phyloP scores from a whole-genome alignment of 192 early-diverging fungal species.

The Piromyces sp. region DNA sequence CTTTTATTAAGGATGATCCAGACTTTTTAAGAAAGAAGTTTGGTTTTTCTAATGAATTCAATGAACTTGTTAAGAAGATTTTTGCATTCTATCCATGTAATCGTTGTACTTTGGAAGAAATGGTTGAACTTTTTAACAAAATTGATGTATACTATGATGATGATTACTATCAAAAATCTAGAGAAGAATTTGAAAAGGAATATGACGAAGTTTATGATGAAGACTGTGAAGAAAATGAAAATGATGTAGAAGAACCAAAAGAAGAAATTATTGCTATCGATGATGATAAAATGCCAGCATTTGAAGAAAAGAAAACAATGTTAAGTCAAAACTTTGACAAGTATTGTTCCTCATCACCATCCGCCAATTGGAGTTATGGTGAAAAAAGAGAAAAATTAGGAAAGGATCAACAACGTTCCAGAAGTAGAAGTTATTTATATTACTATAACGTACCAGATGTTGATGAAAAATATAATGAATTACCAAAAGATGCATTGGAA shows the following conservation, averaged over 20 bases:
- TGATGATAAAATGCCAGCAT: not conserved
- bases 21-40: not conserved
- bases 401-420: not conserved
- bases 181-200: not conserved
- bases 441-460: not conserved
- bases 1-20: not conserved
- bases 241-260: not conserved
- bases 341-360: not conserved
- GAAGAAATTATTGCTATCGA: too few species aligned
- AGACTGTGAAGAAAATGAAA: not conserved
- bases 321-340: not conserved
- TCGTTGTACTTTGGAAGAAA: not conserved
- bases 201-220: not conserved
- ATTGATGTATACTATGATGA: not conserved
- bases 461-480: not conserved
- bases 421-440: not conserved
- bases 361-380: not conserved
- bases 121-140: not conserved
- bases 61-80: not conserved
- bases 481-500: not conserved
- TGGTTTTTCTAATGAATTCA: not conserved
- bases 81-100: not conserved
- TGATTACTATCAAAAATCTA: not conserved
- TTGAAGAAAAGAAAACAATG: not conserved
- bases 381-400: not conserved